Evolutionary conservation across 345 rosid genomes (phyloP).

Genomic region (Bruguiera gymnorhiza): DNA sequence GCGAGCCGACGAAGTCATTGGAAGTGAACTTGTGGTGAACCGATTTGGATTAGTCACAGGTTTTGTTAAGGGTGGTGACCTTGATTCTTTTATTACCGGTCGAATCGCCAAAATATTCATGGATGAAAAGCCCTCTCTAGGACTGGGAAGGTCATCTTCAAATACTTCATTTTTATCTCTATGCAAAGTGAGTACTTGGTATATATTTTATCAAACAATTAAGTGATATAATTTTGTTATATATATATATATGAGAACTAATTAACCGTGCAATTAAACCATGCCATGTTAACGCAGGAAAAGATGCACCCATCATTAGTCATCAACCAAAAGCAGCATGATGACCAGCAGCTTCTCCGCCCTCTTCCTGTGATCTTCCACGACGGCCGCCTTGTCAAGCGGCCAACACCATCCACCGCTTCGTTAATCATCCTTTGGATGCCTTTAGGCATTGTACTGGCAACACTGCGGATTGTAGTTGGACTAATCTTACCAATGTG

Average conservation of each 20-base stretch:
- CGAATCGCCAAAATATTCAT: conserved; percentile 45
- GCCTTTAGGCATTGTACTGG: conserved; percentile 70
- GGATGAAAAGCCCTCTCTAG: conserved; percentile 47
- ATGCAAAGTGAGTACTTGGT: conserved; percentile 51
- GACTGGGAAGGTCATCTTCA: conserved; percentile 39
- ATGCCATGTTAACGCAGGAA: conserved; percentile 35
- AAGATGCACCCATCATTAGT: conserved; percentile 52
- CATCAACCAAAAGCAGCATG: conserved; percentile 11
- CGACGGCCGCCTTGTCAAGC: conserved; percentile 83
- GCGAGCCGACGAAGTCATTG: conserved; percentile 70
- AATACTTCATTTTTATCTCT: conserved; percentile 43
- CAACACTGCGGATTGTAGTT: conserved; percentile 41
- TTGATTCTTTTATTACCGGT: conserved; percentile 20
- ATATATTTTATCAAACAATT: not conserved
- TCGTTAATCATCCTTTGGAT: conserved; percentile 75
- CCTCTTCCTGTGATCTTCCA: conserved; percentile 87
- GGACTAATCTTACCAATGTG: conserved; percentile 64
- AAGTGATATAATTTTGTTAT: too few relatives aligned
- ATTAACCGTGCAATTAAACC: too few relatives aligned
- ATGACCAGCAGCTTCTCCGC: conserved; percentile 33
- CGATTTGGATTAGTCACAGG: conserved; percentile 73
- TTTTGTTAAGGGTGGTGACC: conserved; percentile 28
- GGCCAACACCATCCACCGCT: conserved; percentile 68
- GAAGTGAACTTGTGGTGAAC: conserved; percentile 57
- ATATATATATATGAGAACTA: too few relatives aligned